These are phyloP conservation scores for Boletus rubescentipes DNA, from an alignment of 768 basidiomycete genomes.

Conservation along the genomic window DNA sequence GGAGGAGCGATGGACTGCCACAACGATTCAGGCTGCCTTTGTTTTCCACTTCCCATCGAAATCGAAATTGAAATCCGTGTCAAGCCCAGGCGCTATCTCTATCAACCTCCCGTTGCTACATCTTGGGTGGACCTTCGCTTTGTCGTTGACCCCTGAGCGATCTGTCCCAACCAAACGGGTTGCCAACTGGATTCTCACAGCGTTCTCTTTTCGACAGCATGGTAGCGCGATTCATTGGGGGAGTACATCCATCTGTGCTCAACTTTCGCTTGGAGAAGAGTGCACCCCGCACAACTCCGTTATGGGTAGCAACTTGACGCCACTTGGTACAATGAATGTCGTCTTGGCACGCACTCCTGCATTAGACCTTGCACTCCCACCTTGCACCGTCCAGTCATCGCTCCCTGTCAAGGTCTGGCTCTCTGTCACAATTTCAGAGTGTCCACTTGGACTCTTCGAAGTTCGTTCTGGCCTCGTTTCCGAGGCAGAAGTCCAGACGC, in stretches of 20 bases:
- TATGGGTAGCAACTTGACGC: neutral
- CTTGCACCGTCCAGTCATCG: neutral
- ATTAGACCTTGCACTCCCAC: neutral
- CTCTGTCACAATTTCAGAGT: conserved; percentile 13
- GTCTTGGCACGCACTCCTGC: conserved; percentile 1
- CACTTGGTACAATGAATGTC: conserved; percentile 1
- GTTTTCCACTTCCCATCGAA: neutral
- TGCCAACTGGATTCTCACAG: neutral
- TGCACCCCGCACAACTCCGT: too few relatives aligned
- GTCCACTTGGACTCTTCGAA: conserved; percentile 22
- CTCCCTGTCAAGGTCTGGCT: conserved; percentile 4
- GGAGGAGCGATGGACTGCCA: conserved; percentile 17
- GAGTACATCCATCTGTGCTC: conserved; percentile 11
- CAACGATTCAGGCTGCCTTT: conserved; percentile 10
- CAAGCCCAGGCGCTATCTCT: neutral
- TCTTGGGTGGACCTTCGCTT: conserved; percentile 18
- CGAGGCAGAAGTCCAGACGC: neutral
- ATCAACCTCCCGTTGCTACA: conserved; percentile 11
- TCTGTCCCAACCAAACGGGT: neutral
- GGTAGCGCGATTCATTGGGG: conserved; percentile 6
- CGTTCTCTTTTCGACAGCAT: conserved; percentile 10
- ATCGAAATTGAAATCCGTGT: too few relatives aligned
- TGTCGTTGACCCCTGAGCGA: conserved; percentile 10
- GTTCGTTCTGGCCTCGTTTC: neutral
- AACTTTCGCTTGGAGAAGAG: conserved; percentile 1